Evolutionary conservation across 2,329 filamentous ascomycete species (phyloP).

Genomic region (Sclerotiophoma versabilis): DNA sequence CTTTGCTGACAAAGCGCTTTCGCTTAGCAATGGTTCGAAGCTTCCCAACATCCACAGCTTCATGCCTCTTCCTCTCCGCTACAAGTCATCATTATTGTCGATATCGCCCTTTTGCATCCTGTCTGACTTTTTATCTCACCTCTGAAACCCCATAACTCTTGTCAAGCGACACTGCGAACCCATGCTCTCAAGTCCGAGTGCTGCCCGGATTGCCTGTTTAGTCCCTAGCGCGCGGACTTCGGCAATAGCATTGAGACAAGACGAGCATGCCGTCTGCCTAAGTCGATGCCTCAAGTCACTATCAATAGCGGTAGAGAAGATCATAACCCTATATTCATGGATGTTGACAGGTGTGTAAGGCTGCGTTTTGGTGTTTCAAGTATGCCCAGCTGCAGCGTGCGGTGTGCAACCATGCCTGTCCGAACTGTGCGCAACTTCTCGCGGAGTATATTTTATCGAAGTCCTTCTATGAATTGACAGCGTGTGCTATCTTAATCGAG

Average conservation of each 20-base stretch:
- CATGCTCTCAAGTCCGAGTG: neutral
- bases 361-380: constrained; percentile 10
- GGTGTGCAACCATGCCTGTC: neutral
- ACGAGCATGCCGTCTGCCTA: neutral
- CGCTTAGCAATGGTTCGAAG: neutral
- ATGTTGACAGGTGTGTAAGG: neutral
- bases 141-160: neutral
- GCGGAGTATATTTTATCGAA: neutral
- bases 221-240: constrained; percentile 16
- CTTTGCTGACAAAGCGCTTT: constrained; percentile 10
- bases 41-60: too few relatives aligned
- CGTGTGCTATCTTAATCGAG: neutral
- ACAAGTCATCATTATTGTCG: neutral
- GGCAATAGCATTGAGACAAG: neutral
- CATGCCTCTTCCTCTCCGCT: neutral
- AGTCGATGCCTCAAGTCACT: neutral
- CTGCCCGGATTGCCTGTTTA: neutral
- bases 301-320: neutral
- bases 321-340: neutral
- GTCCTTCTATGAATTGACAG: too few relatives aligned
- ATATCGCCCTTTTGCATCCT: neutral
- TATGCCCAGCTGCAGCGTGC: neutral
- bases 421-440: neutral
- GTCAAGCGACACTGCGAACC: neutral
- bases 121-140: neutral